These are phyloP conservation scores for Termitomyces sp. DNA, from an alignment of 768 basidiomycete species.

Conservation along the genomic window DNA sequence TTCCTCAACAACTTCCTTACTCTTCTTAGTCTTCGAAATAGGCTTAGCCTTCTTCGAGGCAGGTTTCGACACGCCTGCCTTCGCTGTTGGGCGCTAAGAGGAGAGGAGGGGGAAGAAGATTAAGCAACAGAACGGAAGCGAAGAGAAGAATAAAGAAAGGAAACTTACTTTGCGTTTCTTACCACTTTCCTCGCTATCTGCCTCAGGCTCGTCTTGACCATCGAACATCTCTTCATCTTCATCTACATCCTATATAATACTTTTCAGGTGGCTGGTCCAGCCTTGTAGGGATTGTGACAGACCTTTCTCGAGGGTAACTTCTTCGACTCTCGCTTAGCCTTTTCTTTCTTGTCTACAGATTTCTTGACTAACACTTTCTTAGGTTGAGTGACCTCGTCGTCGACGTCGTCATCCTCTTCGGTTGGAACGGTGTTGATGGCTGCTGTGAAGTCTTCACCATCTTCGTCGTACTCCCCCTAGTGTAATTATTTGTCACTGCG, in stretches of 20 bases:
- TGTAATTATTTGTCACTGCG: neutral
- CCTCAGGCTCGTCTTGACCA: conserved; percentile 34
- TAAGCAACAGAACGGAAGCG: neutral
- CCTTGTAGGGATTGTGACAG: neutral
- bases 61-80: conserved; percentile 35
- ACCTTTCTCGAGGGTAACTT: conserved; percentile 17
- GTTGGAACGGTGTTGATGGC: conserved; percentile 31
- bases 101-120: neutral
- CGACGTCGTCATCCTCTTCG: conserved; percentile 28
- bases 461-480: conserved; percentile 28
- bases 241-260: conserved; percentile 20
- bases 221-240: conserved; percentile 39
- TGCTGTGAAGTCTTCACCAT: conserved; percentile 39
- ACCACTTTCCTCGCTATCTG: conserved; percentile 36
- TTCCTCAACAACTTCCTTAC: conserved; percentile 43
- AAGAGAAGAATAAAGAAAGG: neutral
- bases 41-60: conserved; percentile 42
- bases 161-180: conserved; percentile 68
- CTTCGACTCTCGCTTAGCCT: conserved; percentile 33
- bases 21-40: conserved; percentile 38
- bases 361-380: conserved; percentile 33
- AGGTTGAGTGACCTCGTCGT: conserved; percentile 35
- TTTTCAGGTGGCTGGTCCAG: neutral
- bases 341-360: conserved; percentile 21
- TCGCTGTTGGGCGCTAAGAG: conserved; percentile 34